Base-by-base conservation (phyloP, 2,329 filamentous ascomycete genomes). In the Ampelomyces quisqualis region DNA sequence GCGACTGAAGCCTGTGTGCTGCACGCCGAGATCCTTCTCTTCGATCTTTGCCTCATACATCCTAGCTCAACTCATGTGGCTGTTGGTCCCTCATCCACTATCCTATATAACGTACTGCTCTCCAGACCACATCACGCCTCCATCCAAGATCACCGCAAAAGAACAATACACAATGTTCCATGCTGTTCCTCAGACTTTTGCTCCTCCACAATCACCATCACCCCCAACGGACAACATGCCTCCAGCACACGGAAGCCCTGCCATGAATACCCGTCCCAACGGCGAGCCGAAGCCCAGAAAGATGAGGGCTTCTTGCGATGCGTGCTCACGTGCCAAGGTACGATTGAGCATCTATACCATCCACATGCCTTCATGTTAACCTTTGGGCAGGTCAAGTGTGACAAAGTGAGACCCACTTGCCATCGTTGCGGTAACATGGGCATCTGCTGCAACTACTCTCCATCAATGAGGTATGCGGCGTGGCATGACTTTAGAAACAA, bases 361-460 rank as follows among this genome's bases (percentile, higher is more conserved):
- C n/a, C n/a, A 18, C 11, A 5, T 3, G 8, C n/a, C 13, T n/a
- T 0, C 2, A 18, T 17, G 13, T 41, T 60, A 33, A 60, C 19
- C 8, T 19, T 6, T 21, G 15, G 9, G 7, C 22, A 60, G 55
- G 64, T 68, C 50, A 67, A 66, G 47, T 68, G 64, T 33, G 63
- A 68, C 37, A 68, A 68, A 46, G 58, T 67, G 9, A 51, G 64
- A 22, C 64, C 64, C 23, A 64, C 58, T 26, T 68, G 64, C 42
- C 63, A 68, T 37, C 57, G 64, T 11, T 68, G 64, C 28, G 54
- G 61, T 4, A 68, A 62, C 35, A 67, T 68, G 59, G 58, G 54
- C 27, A 61, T 68, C n/a, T 65, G 64, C 49, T 68, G 64, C 50
- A 67, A 68, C 42, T 68, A 68, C 53, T 68, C 64, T 23, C 64